Percentiles rank a stretch among this genome's conserved stretches.
Evolutionary conservation across 139 green algal genomes (phyloP).

Genomic region (Auxenochlorella protothecoides): DNA sequence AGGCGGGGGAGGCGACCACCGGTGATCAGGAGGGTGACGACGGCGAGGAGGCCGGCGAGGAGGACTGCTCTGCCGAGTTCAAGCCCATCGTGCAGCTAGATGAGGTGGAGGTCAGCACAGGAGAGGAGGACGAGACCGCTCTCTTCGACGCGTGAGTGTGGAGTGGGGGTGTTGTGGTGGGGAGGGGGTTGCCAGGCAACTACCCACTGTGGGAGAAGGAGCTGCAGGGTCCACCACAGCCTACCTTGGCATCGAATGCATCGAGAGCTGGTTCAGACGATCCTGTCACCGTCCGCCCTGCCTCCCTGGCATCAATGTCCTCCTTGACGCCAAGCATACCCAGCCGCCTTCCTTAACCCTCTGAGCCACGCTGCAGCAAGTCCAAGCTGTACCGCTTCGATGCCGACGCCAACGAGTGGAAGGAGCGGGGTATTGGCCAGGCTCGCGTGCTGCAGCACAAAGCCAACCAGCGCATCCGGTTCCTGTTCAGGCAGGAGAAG

Average conservation of each 20-base stretch:
- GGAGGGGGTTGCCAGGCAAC: too few species aligned
- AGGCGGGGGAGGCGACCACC: conserved; percentile 9
- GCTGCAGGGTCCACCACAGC: too few species aligned
- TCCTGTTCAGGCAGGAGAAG: conserved; percentile 96
- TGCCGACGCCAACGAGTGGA: conserved; percentile 85
- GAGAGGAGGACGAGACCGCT: conserved; percentile 87
- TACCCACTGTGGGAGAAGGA: too few species aligned
- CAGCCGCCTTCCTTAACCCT: background rate
- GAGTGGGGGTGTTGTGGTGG: too few species aligned
- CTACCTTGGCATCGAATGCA: too few species aligned
- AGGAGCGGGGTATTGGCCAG: conserved; percentile 89
- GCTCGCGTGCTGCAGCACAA: conserved; percentile 91
- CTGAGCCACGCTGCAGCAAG: conserved; percentile 62
- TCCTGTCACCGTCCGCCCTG: too few species aligned
- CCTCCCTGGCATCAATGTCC: too few species aligned
- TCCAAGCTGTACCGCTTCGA: conserved; percentile 97
- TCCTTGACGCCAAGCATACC: too few species aligned
- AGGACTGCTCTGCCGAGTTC: conserved; percentile 89
- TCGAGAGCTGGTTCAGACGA: too few species aligned
- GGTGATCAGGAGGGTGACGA: conserved; percentile 37
- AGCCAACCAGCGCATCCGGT: conserved; percentile 74
- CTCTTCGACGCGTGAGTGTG: conserved; percentile 77
- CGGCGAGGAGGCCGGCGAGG: conserved; percentile 48
- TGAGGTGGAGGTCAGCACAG: conserved; percentile 83
- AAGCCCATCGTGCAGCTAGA: conserved; percentile 91